Base-by-base conservation (phyloP, 2,329 filamentous ascomycete genomes). In the Neurospora sp. region DNA sequence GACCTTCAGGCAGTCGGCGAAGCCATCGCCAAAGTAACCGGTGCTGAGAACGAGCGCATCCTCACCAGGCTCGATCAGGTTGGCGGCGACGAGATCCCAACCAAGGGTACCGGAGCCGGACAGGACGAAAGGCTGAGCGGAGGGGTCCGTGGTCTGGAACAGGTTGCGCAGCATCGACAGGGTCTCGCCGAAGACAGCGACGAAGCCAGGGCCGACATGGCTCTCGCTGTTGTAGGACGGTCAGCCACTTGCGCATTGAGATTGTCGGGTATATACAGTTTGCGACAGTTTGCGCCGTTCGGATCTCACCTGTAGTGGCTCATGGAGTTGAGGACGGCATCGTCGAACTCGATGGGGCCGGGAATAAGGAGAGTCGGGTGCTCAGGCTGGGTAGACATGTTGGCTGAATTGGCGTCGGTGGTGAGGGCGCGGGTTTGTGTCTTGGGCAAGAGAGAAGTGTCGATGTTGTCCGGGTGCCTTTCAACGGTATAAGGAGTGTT, bases 261-360 rank as follows among this genome's bases (percentile, higher is more conserved):
- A 13, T 13, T 39, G 9, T 13, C 38, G 1, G 2, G 38, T 13
- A 13, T 15, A 15, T 6, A 39, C 11, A 39, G 38, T 15, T 39
- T 39, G 38, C 38, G 38, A 39, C 38, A 39, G 38, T 28, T 33
- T 62, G 52, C 52, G 13, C 52, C 28, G 28, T 76, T 75, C 74
- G 70, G 69, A 17, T 66, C 82, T 77, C 84, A 93, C 91, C 92
- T 95, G 84, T 91, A 97, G 82, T 97, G 93, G 84, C 91, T 91
- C 95, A 97, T 97, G 72, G 93, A 93, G 81, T 94, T 88, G 68
- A 97, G 89, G 72, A 98, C 95, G 67, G 90, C 93, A 95, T 98
- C 95, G 80, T 97, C 95, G 79, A 97, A 97, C 84, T 98, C 95
- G 81, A 98, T 97, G 78, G 96, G 96, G 73, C 96, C 96, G 67